These are phyloP conservation scores for Pleurotus tuber-regium DNA, from an alignment of 768 basidiomycete species.

Conservation along the genomic window DNA sequence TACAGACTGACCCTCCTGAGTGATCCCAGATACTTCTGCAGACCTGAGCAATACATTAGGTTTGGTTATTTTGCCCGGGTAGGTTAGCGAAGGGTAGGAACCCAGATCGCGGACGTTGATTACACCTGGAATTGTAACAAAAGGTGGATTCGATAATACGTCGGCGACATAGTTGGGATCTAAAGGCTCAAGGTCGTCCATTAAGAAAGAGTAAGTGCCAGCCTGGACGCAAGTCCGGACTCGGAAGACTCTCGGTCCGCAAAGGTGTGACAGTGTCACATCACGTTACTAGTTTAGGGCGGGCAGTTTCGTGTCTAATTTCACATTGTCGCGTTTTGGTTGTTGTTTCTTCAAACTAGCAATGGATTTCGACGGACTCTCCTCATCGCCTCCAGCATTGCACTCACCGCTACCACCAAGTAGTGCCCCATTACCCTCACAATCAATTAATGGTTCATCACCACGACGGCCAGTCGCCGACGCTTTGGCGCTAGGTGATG, in stretches of 20 bases:
- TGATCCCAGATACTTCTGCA: conserved; percentile 71
- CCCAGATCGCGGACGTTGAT: conserved; percentile 77
- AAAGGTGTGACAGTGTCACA: conserved; percentile 11
- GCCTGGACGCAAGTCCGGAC: neutral
- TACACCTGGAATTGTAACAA: conserved; percentile 69
- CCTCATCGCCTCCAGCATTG: conserved; percentile 50
- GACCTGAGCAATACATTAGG: conserved; percentile 61
- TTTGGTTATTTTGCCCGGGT: conserved; percentile 51
- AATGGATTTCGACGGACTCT: conserved; percentile 59
- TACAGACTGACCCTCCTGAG: conserved; percentile 54
- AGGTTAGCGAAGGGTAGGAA: conserved; percentile 45
- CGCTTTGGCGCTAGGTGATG: conserved; percentile 54
- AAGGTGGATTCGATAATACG: conserved; percentile 66
- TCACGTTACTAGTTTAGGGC: conserved; percentile 12
- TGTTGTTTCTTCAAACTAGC: conserved; percentile 15
- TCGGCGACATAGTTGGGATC: conserved; percentile 65
- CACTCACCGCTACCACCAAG: conserved; percentile 52
- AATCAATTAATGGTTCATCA: conserved; percentile 29
- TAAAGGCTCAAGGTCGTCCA: conserved; percentile 58
- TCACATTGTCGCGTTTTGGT: conserved; percentile 28
- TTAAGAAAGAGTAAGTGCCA: conserved; percentile 14
- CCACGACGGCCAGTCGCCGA: conserved; percentile 44
- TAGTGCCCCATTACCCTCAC: conserved; percentile 40
- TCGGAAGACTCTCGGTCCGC: too few species aligned
- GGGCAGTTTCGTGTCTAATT: conserved; percentile 14